Conservation (phyloP, 805 yeast species). For the Cyberlindnera maclurae region DNA sequence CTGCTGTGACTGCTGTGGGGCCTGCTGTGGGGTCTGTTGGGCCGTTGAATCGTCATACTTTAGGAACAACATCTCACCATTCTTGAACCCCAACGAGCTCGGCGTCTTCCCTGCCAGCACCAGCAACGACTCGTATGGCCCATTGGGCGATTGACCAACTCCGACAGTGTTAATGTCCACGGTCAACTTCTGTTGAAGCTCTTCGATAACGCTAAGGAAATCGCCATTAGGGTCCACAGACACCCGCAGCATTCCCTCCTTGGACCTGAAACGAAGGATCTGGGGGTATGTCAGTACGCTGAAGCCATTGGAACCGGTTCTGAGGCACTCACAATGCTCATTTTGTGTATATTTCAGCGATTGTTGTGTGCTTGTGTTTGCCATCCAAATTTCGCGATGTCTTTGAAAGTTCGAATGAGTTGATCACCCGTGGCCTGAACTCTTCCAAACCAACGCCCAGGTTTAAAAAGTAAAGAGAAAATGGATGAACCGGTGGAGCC, state of each 20-base stretch:
- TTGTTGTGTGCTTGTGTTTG: too few species aligned
- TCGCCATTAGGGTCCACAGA: conserved; percentile 37
- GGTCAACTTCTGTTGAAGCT: conserved; percentile 24
- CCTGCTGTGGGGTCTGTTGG: neutral
- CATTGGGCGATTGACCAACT: conserved; percentile 20
- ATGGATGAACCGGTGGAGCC: conserved; percentile 11
- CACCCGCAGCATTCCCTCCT: conserved; percentile 76
- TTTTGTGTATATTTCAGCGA: neutral
- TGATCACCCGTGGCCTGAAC: too few species aligned
- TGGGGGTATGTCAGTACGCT: conserved; percentile 9
- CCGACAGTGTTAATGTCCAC: conserved; percentile 23
- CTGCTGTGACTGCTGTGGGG: conserved; percentile 6
- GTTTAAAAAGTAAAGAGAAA: neutral
- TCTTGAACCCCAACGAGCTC: conserved; percentile 33
- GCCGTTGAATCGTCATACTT: conserved; percentile 17
- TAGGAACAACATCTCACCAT: conserved; percentile 42
- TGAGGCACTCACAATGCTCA: conserved; percentile 1
- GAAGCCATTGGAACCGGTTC: neutral
- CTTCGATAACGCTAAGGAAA: conserved; percentile 39
- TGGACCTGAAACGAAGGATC: conserved; percentile 78
- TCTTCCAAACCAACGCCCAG: too few species aligned
- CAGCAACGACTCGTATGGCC: conserved; percentile 22
- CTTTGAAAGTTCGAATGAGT: too few species aligned
- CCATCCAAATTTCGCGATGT: too few species aligned
- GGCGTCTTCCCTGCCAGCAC: conserved; percentile 26